Evolutionary conservation across 352 stramenopile genomes (phyloP).

Genomic region (Pythium graminicola): DNA sequence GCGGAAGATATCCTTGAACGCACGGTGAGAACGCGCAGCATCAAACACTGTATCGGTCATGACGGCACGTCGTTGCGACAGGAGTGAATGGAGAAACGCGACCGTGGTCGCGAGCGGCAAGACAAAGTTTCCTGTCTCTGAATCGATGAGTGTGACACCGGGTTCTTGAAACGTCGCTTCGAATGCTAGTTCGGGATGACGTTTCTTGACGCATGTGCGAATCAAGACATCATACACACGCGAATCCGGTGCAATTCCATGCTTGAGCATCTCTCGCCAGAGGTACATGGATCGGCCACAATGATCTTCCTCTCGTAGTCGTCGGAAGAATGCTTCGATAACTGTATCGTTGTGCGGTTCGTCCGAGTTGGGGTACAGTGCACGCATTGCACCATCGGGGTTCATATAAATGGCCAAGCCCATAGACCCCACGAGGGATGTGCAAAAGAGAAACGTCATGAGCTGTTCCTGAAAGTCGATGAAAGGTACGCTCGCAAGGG

Average conservation of each 20-base stretch:
- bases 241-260: conserved; percentile 52
- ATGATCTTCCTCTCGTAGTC: conserved; percentile 80
- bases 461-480: conserved; percentile 73
- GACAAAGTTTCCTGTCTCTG: conserved; percentile 50
- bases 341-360: conserved; percentile 58
- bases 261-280: conserved; percentile 80
- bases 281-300: conserved; percentile 79
- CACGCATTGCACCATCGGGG: conserved; percentile 66
- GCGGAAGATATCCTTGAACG: conserved; percentile 50
- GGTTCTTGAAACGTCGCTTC: conserved; percentile 58
- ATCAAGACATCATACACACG: conserved; percentile 77
- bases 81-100: conserved; percentile 61
- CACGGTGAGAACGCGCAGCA: conserved; percentile 35
- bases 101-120: conserved; percentile 51
- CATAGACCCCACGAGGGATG: conserved; percentile 72
- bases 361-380: conserved; percentile 74
- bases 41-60: conserved; percentile 68
- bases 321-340: conserved; percentile 77
- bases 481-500: conserved; percentile 49
- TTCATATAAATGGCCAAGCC: conserved; percentile 80
- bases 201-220: conserved; percentile 77
- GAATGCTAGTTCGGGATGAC: conserved; percentile 71
- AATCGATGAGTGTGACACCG: conserved; percentile 41
- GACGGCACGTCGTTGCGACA: conserved; percentile 49
- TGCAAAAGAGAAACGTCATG: conserved; percentile 67